phyloP scores from a whole-genome alignment of 805 yeast genomes.

The Nakazawaea wickerhamii region DNA sequence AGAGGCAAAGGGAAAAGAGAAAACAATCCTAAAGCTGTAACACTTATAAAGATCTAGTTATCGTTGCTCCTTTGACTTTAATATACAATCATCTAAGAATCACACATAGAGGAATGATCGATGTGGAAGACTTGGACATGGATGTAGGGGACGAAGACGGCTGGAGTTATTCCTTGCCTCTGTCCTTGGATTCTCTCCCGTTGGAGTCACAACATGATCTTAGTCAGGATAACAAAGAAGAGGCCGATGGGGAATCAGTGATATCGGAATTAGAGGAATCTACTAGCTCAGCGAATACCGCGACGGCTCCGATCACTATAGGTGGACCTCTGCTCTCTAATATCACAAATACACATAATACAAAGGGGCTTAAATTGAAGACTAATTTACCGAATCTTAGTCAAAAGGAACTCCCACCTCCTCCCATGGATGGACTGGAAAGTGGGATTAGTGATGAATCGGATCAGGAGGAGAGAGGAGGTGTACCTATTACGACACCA shows the following conservation, averaged over 20 bases:
- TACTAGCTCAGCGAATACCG: background rate
- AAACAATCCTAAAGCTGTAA: no score
- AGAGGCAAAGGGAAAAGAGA: no score
- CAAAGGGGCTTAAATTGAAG: background rate
- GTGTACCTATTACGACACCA: conserved; percentile 5
- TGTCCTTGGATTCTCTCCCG: conserved; percentile 16
- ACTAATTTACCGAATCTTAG: background rate
- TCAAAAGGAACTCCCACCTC: background rate
- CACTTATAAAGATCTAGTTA: no score
- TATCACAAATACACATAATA: background rate
- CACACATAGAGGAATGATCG: conserved; percentile 14
- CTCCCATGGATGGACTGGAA: conserved; percentile 5
- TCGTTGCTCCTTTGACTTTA: no score
- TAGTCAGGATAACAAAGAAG: background rate
- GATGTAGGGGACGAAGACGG: conserved; percentile 17
- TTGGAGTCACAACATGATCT: background rate
- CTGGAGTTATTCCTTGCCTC: conserved; percentile 17
- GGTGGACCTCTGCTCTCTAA: background rate
- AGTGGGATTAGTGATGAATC: background rate
- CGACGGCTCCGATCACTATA: background rate
- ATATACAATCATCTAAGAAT: no score
- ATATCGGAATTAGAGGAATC: conserved; percentile 10
- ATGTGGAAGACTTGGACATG: conserved; percentile 10
- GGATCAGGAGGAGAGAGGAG: background rate
- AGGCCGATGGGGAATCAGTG: conserved; percentile 9